These are phyloP conservation scores for Hirschfeldia incana DNA, from an alignment of 345 rosid genomes.

Conservation along the genomic window DNA sequence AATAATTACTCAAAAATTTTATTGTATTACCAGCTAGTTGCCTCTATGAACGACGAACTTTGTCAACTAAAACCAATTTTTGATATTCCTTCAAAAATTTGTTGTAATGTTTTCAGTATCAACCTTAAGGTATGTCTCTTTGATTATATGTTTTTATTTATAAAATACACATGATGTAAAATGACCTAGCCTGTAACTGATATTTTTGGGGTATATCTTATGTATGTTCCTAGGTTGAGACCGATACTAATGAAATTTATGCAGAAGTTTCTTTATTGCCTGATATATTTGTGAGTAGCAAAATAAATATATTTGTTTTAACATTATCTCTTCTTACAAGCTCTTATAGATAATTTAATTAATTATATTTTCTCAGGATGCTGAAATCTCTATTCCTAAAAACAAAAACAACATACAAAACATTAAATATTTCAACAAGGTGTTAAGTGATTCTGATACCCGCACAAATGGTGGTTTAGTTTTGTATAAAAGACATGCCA, in stretches of 20 bases:
- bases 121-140: background rate
- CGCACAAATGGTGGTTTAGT: background rate
- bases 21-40: background rate
- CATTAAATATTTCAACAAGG: background rate
- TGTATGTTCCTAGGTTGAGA: too few species aligned
- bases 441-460: background rate
- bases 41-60: background rate
- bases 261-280: too few species aligned
- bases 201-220: too few species aligned
- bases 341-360: too few species aligned
- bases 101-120: background rate
- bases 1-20: background rate
- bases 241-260: too few species aligned
- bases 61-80: background rate
- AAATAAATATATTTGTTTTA: too few species aligned
- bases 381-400: background rate
- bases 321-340: too few species aligned
- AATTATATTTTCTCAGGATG: too few species aligned
- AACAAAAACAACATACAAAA: background rate
- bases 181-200: too few species aligned
- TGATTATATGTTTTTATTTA: too few species aligned
- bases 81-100: background rate
- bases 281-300: too few species aligned
- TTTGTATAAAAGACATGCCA: background rate
- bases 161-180: too few species aligned